Percentiles rank a stretch among this genome's conserved stretches.
Conservation (phyloP, 2,329 filamentous ascomycete species). For the Leptodontidium sp. region DNA sequence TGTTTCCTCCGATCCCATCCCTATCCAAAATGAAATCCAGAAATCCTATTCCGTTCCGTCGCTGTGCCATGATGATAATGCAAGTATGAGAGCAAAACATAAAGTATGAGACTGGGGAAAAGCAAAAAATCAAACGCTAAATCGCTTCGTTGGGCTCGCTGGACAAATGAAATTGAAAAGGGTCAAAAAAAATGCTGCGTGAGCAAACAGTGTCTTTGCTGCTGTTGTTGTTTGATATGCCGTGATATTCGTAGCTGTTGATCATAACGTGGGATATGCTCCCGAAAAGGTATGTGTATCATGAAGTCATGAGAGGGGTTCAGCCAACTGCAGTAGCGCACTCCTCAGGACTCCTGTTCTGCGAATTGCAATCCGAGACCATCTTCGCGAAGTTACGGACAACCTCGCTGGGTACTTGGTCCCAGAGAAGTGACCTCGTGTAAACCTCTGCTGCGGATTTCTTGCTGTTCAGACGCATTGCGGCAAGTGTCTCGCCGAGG, state of each 20-base stretch:
- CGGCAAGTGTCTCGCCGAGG: conserved; percentile 80
- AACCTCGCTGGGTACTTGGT: conserved; percentile 90
- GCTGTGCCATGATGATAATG: conserved; percentile 28
- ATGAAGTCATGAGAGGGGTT: conserved; percentile 24
- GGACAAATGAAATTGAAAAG: conserved; percentile 43
- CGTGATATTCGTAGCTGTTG: conserved; percentile 39
- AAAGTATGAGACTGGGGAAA: conserved; percentile 1
- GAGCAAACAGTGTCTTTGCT: conserved; percentile 56
- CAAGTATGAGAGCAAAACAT: conserved; percentile 20
- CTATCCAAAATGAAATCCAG: conserved; percentile 10
- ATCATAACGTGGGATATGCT: conserved; percentile 18
- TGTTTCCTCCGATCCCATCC: conserved; percentile 19
- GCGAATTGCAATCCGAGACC: conserved; percentile 75
- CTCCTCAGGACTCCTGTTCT: conserved; percentile 44
- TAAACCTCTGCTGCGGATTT: conserved; percentile 87
- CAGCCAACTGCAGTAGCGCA: conserved; percentile 37
- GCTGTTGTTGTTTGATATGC: conserved; percentile 37
- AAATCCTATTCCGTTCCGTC: conserved; percentile 25
- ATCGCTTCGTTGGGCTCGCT: conserved; percentile 22
- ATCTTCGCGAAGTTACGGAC: conserved; percentile 92
- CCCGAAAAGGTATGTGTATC: conserved; percentile 18
- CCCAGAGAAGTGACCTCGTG: conserved; percentile 91
- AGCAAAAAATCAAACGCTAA: conserved; percentile 12
- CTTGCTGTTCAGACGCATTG: conserved; percentile 77
- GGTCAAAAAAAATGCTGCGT: conserved; percentile 53